phyloP scores from a whole-genome alignment of 495 filamentous ascomycete genomes.

The Chaetomium cochliodes region DNA sequence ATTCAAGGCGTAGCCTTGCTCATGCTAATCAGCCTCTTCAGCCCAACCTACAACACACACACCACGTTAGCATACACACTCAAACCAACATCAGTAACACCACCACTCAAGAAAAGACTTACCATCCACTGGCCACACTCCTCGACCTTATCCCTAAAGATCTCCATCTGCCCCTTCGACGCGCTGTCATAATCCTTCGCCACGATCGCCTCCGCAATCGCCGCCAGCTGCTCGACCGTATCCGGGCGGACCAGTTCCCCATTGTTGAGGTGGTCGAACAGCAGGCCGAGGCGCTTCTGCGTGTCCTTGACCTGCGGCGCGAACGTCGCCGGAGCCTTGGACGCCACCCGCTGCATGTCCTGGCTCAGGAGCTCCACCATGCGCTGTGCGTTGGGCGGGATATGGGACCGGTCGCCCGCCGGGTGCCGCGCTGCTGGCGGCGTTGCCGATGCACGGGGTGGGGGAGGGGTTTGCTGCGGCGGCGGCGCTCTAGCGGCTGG shows the following conservation, averaged over 20 bases:
- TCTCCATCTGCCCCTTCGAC: slow-evolving; percentile 69
- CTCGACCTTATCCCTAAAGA: slow-evolving; percentile 76
- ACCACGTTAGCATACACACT: slow-evolving; percentile 15
- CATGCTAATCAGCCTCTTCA: slow-evolving; percentile 91
- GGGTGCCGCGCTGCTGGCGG: slow-evolving; percentile 63
- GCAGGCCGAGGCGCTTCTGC: slow-evolving; percentile 82
- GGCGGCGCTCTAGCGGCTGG: slow-evolving; percentile 31
- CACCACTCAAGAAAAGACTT: slow-evolving; percentile 43
- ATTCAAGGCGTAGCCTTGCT: slow-evolving; percentile 67
- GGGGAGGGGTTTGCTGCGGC: slow-evolving; percentile 43
- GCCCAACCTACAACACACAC: slow-evolving; percentile 63
- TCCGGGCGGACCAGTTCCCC: slow-evolving; percentile 81
- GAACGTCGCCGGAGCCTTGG: slow-evolving; percentile 76
- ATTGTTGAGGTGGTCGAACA: slow-evolving; percentile 97
- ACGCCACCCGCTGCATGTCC: slow-evolving; percentile 85
- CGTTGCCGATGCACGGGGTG: slow-evolving; percentile 40
- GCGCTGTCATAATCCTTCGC: slow-evolving; percentile 75
- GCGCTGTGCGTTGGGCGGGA: slow-evolving; percentile 69
- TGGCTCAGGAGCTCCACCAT: slow-evolving; percentile 76
- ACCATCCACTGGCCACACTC: slow-evolving; percentile 98
- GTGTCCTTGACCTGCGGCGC: slow-evolving; percentile 85
- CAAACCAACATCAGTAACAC: slow-evolving; percentile 17
- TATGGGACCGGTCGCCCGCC: slow-evolving; percentile 86
- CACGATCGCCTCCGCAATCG: slow-evolving; percentile 66
- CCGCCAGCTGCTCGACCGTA: slow-evolving; percentile 63